Evolutionary conservation across 2,329 filamentous ascomycete species (phyloP).

Genomic region (Trichoderma sp.): DNA sequence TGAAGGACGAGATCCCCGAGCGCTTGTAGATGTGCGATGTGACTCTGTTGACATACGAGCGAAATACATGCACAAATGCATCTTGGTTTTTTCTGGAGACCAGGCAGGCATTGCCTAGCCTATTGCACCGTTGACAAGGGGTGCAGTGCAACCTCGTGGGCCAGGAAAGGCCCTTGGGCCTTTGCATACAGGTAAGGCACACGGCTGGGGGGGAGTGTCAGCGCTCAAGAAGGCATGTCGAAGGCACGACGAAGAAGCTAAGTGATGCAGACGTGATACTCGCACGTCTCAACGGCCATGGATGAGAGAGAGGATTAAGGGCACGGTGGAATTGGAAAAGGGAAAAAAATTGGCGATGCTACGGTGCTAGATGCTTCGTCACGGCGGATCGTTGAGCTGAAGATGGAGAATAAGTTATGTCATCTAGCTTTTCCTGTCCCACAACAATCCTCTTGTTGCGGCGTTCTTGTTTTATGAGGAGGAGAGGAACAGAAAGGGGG

Average conservation of each 20-base stretch:
- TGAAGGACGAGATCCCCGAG: slow-evolving; percentile 24
- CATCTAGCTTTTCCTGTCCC: neutral
- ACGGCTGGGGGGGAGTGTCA: neutral
- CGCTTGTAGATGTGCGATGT: slow-evolving; percentile 23
- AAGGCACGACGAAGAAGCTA: neutral
- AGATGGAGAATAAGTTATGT: neutral
- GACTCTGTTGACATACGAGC: neutral
- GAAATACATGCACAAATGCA: slow-evolving; percentile 13
- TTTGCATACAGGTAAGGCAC: neutral
- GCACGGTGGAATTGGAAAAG: neutral
- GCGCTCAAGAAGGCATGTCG: slow-evolving; percentile 19
- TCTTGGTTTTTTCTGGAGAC: slow-evolving; percentile 4
- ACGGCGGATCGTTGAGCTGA: slow-evolving; percentile 15
- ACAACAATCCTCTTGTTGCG: neutral
- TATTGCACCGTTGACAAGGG: neutral
- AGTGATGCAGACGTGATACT: slow-evolving; percentile 12
- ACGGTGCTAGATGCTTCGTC: neutral
- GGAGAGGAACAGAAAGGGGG: neutral
- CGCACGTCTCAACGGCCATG: neutral
- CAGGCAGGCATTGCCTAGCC: neutral
- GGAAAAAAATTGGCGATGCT: neutral
- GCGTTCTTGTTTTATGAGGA: neutral
- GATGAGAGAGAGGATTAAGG: neutral
- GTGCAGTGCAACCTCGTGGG: slow-evolving; percentile 14
- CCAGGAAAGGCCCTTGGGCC: neutral